Base-by-base conservation (phyloP, 2,329 filamentous ascomycete genomes). In the Aureobasidium lini region DNA sequence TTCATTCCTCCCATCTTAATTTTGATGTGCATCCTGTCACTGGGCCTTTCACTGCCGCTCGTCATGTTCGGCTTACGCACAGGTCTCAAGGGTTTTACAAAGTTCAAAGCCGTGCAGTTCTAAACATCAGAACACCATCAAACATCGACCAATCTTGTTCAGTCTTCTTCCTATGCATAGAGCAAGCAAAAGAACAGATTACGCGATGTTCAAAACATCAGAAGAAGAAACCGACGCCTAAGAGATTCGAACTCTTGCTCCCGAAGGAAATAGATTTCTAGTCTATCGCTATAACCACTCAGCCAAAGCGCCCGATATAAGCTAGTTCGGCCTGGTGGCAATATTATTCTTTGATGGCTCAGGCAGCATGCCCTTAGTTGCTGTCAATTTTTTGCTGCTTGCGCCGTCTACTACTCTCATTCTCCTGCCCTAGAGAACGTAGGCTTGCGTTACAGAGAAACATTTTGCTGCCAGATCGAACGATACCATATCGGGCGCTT, bases 231-330 rank as follows among this genome's bases (percentile, higher is more conserved):
- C 23, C 50, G 50, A 54, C 50, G 50, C 50, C 50, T 54, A n/a
- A 15, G 23, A n/a, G 50, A 54, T 10, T 54, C 50, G 50, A 54
- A 54, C 50, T n/a, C 23, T 15, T n/a, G 50, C 50, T 44, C 50
- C 37, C 50, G 50, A 54, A 54, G 37, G 50, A 44, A 54, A 43
- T 54, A 54, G 50, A 54, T 54, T 54, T 54, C 50, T 54, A 54
- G 50, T 54, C 50, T 54, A 54, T 43, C 50, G 50, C 50, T 54
- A 54, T 54, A 54, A 54, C 50, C 50, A 54, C 50, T 54, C 50
- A 54, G 50, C 50, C 50, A 54, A 54, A 54, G 50, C 50, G 50
- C 50, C 49, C 4, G 15, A 7, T 42, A 36, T 36, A 10, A 6
- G 5, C 0, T 40, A n/a, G 6, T n/a, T 40, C 5, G 8, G 5